These are phyloP conservation scores for Cyclostephanos tholiformis DNA, from an alignment of 108 stramenopile genomes.

Conservation along the genomic window DNA sequence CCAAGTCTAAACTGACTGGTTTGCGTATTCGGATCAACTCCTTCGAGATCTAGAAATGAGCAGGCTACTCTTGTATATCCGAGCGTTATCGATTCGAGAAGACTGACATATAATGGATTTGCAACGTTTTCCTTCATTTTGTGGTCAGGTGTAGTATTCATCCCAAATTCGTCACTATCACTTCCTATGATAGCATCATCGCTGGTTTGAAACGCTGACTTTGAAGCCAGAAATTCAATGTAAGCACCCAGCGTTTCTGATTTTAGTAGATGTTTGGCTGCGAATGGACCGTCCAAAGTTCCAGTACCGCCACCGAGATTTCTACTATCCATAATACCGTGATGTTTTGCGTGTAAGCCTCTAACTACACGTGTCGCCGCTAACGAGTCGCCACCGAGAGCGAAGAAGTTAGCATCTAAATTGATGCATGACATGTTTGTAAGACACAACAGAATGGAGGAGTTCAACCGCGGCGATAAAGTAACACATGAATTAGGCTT, in stretches of 20 bases:
- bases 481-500: neutral
- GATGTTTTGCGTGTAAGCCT: conserved; percentile 74
- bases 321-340: conserved; percentile 64
- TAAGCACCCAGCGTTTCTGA: conserved; percentile 68
- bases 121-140: conserved; percentile 2
- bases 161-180: neutral
- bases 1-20: conserved; percentile 39
- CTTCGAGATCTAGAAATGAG: conserved; percentile 61
- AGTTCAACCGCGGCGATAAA: neutral
- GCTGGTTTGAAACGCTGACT: conserved; percentile 24
- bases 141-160: neutral
- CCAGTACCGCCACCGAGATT: conserved; percentile 75
- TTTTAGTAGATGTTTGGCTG: conserved; percentile 57
- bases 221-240: conserved; percentile 65
- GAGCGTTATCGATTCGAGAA: conserved; percentile 64
- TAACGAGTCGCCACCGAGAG: conserved; percentile 83
- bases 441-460: neutral
- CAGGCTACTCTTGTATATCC: conserved; percentile 55
- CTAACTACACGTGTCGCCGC: conserved; percentile 76
- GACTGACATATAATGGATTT: conserved; percentile 56
- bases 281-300: conserved; percentile 60
- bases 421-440: neutral
- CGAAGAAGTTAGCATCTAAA: conserved; percentile 60
- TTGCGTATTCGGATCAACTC: conserved; percentile 67
- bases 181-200: neutral